Conservation (phyloP, 331 rosid genomes). For the Quercus phellos region DNA sequence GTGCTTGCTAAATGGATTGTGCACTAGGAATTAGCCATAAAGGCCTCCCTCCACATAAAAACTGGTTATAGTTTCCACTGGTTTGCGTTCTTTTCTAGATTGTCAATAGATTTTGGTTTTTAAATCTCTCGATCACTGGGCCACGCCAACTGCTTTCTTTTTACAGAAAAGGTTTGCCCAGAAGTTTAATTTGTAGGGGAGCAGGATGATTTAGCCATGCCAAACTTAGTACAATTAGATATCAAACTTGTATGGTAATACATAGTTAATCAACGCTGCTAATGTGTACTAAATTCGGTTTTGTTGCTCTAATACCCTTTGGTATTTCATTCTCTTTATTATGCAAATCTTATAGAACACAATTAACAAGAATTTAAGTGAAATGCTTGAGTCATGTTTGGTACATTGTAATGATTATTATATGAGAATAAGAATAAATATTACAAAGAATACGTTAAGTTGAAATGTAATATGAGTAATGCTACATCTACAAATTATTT, state of each 20-base stretch:
- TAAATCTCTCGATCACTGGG: slow-evolving; percentile 19
- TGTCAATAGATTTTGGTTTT: background rate
- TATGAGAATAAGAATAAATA: no score
- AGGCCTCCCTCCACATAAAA: slow-evolving; percentile 15
- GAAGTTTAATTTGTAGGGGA: slow-evolving; percentile 26
- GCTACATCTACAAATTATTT: no score
- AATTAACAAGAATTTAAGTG: background rate
- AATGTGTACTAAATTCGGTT: background rate
- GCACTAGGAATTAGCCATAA: slow-evolving; percentile 20
- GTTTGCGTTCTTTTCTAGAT: background rate
- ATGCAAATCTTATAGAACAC: background rate
- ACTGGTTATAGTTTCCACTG: slow-evolving; percentile 11
- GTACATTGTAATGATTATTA: no score
- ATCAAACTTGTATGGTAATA: background rate
- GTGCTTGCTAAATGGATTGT: slow-evolving; percentile 11
- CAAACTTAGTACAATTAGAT: background rate
- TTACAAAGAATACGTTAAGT: no score
- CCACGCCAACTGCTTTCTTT: slow-evolving; percentile 1
- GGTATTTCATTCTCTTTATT: background rate
- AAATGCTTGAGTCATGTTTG: background rate
- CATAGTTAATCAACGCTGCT: background rate
- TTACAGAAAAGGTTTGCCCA: slow-evolving; percentile 17
- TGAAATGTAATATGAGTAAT: no score
- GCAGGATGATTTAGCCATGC: slow-evolving; percentile 10
- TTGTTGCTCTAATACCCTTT: background rate